These are phyloP conservation scores for Oxyria digyna DNA, from an alignment of 148 eudicot genomes.

Conservation along the genomic window DNA sequence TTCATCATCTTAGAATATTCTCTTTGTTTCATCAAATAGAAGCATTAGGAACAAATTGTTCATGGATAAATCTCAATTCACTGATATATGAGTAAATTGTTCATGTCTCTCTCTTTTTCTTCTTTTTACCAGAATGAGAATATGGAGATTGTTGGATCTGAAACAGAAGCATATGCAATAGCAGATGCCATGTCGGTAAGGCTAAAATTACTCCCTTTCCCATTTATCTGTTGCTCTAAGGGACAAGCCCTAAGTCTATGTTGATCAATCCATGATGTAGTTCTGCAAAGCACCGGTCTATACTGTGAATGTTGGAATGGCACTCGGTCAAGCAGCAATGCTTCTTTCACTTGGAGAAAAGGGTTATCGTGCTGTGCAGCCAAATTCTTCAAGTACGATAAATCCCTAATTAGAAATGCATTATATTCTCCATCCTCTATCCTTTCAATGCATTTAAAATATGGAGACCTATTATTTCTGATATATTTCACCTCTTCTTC, in stretches of 20 bases:
- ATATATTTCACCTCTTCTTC: neutral
- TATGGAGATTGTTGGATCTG: conserved; percentile 72
- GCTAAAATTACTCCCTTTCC: neutral
- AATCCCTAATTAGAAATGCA: conserved; percentile 1
- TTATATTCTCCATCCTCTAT: neutral
- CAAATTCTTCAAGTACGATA: conserved; percentile 59
- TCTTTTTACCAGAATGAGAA: conserved; percentile 46
- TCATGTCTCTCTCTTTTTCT: neutral
- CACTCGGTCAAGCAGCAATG: conserved; percentile 96
- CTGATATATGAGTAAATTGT: neutral
- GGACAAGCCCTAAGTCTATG: neutral
- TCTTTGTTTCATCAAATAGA: neutral
- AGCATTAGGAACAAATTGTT: no score
- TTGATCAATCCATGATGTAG: conserved; percentile 18
- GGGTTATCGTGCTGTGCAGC: conserved; percentile 71
- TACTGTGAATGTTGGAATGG: conserved; percentile 69
- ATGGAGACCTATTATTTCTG: neutral
- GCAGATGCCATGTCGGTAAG: conserved; percentile 86
- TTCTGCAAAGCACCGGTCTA: conserved; percentile 59
- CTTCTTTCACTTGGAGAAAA: conserved; percentile 75
- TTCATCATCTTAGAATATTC: conserved; percentile 12
- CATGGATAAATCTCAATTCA: no score
- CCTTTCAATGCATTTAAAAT: neutral
- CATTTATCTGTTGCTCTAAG: neutral
- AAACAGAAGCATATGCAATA: conserved; percentile 72